These are phyloP conservation scores for Trichoderma pleuroti DNA, from an alignment of 2,329 filamentous ascomycete genomes.

Conservation along the genomic window DNA sequence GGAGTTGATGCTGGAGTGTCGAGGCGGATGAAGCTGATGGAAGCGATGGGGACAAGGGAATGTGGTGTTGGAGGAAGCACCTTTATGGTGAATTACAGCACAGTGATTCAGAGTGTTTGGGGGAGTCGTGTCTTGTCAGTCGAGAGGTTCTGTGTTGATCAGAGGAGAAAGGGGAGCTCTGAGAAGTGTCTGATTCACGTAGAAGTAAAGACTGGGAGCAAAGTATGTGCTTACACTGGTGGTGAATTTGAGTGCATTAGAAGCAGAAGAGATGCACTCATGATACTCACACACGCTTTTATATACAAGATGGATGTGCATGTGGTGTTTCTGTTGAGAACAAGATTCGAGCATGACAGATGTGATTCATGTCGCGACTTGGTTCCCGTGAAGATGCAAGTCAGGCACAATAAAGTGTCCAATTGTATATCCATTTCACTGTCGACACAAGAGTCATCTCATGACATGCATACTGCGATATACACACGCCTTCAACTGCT, in stretches of 20 bases:
- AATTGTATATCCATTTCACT: not conserved
- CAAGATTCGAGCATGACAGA: not conserved
- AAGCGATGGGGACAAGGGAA: not conserved
- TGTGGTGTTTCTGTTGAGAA: not conserved
- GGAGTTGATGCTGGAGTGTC: not conserved
- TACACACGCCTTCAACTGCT: not conserved
- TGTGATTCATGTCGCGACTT: not conserved
- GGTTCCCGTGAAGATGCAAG: accelerated
- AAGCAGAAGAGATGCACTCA: accelerated
- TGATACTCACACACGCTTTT: not conserved
- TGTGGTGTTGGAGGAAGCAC: not conserved
- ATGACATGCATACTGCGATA: not conserved
- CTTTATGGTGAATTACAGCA: not conserved
- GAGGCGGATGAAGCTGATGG: not conserved
- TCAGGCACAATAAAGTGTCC: not conserved
- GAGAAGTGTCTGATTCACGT: not conserved
- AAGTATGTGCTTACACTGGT: not conserved
- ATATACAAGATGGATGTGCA: not conserved
- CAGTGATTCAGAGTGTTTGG: slow-evolving; percentile 14
- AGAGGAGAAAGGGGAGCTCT: not conserved
- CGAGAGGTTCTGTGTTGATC: not conserved
- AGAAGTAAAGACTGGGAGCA: not conserved
- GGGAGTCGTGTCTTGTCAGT: not conserved
- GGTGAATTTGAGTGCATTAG: not conserved
- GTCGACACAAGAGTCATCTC: not conserved